Evolutionary conservation across 768 basidiomycete species (phyloP).

Genomic region (Boletus sensibilis): DNA sequence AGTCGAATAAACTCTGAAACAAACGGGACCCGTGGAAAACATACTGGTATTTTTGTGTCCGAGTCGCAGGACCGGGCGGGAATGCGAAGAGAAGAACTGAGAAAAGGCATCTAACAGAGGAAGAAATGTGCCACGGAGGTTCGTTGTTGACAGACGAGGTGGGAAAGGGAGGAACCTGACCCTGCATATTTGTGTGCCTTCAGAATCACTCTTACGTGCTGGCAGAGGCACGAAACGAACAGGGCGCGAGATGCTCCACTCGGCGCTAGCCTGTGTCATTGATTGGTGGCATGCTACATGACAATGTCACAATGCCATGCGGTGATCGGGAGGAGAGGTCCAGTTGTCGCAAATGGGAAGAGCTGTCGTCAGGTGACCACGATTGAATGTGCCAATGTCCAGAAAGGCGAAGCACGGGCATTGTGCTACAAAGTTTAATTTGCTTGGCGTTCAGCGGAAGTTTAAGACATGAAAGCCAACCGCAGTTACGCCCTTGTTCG

Average conservation of each 20-base stretch:
- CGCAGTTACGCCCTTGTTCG: not conserved
- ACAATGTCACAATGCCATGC: not conserved
- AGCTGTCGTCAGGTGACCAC: not conserved
- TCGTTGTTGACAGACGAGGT: not conserved
- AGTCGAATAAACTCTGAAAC: not conserved
- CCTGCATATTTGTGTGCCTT: not conserved
- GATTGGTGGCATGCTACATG: no score
- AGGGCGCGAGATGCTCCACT: not conserved
- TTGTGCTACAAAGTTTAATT: conserved; percentile 9
- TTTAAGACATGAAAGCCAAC: not conserved
- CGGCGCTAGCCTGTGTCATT: no score
- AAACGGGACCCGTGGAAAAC: conserved; percentile 2
- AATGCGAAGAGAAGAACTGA: not conserved
- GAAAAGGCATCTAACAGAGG: conserved; percentile 3
- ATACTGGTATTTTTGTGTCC: conserved; percentile 26
- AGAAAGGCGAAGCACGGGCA: conserved; percentile 20
- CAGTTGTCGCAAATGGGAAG: no score
- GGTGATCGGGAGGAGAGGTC: no score
- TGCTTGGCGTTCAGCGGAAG: not conserved
- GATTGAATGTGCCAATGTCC: conserved; percentile 5
- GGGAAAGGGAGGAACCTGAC: not conserved
- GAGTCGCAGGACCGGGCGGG: not conserved
- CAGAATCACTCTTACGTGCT: conserved; percentile 5
- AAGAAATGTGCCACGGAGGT: not conserved
- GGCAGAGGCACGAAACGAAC: no score